Evolutionary conservation across 306 rosid genomes (phyloP), one percentile per base, ranked within the genome.

Genomic region (Pyrus pyrifolia): DNA sequence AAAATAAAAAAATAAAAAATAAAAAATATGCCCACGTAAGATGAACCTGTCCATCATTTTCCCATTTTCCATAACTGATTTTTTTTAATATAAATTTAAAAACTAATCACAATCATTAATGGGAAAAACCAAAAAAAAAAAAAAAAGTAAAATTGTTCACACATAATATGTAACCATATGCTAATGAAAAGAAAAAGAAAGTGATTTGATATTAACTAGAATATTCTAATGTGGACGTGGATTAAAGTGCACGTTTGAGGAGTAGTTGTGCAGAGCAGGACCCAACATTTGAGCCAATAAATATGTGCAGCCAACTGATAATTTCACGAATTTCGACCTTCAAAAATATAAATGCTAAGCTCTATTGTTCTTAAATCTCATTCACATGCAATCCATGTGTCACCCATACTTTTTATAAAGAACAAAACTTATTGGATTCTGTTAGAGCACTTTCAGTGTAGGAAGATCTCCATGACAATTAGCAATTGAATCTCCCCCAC

Each of bases 321-420:
- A 31, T 73, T 45, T 30, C 40, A 44, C 46, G 15, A 59, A 42
- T 21, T 29, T 19, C 31, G 55, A 63, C 31, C 21, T 8, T 19
- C 9, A 45, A 61, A 74, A 19, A 44, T 45, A 45, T 73, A 29
- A 73, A 42, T 60, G 27, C 44, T 23, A 5, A 3, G 6, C 44
- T 27, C 14, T 45, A 2, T 22, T 67, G 30, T 67, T 73, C 23
- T 42, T 27, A 31, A 45, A 68, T 31, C 83, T 70, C 52, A 9
- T 33, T 79, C 90, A 90, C 86, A 81, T 79, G 91, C 80, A 79
- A 38, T 67, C 85, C 89, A 86, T 75, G 80, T 77, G 86, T 60
- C 83, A 52, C 86, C 90, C 91, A 84, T 84, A 67, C 87, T 66
- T 68, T 3, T 6, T 75, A 22, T 0, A 9, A 3, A n/a, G 5